phyloP scores from a whole-genome alignment of 2,329 filamentous ascomycete genomes.

The Rhinocladiella mackenziei region DNA sequence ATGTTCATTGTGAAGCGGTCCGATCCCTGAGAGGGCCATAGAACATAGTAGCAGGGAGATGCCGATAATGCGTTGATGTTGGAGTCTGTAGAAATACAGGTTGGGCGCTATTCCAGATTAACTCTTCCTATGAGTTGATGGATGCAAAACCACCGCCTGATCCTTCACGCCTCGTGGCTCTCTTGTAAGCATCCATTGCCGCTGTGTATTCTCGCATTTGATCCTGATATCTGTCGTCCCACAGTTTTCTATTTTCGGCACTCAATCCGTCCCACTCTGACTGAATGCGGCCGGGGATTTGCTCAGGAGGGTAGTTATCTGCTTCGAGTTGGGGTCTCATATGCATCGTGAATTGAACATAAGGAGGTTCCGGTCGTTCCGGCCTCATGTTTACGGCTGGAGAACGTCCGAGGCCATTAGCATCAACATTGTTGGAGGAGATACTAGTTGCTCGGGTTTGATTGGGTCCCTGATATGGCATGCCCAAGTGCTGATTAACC shows the following conservation, averaged over 20 bases:
- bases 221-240: conserved; percentile 29
- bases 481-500: conserved; percentile 15
- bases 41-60: no score
- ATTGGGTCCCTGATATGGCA: conserved; percentile 7
- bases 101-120: no score
- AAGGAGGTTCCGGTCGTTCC: conserved; percentile 25
- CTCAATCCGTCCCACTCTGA: conserved; percentile 28
- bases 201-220: conserved; percentile 28
- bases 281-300: conserved; percentile 26
- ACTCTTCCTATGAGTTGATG: conserved; percentile 19
- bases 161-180: conserved; percentile 17
- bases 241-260: conserved; percentile 25
- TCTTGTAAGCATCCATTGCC: conserved; percentile 27
- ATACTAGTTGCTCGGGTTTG: conserved; percentile 11
- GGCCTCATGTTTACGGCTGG: conserved; percentile 13
- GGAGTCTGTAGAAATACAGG: no score
- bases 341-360: conserved; percentile 27
- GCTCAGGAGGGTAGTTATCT: conserved; percentile 23
- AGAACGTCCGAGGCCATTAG: conserved; percentile 13
- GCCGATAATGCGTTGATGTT: neutral
- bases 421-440: conserved; percentile 5
- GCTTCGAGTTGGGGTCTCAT: conserved; percentile 29
- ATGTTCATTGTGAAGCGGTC: no score
- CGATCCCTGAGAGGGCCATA: no score
- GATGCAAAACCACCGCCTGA: conserved; percentile 12